These are phyloP conservation scores for Erodium texanum DNA, from an alignment of 441 rosid genomes.

Conservation along the genomic window DNA sequence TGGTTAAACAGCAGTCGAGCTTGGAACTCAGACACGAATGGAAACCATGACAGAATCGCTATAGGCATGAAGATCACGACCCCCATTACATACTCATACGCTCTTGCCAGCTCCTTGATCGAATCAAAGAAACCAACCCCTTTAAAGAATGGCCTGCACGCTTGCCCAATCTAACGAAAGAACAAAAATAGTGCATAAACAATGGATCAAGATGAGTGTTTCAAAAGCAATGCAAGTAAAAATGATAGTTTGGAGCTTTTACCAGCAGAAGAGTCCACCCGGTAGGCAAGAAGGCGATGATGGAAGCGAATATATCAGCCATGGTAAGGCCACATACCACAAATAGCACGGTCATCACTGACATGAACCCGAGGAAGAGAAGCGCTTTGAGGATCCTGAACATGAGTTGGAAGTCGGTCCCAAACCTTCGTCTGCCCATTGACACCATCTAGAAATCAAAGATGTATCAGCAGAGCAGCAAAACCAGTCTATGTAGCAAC, in stretches of 20 bases:
- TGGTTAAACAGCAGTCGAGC: slow-evolving; percentile 86
- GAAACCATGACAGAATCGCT: slow-evolving; percentile 78
- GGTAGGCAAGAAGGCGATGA: slow-evolving; percentile 78
- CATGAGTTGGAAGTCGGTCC: slow-evolving; percentile 81
- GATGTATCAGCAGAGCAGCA: not conserved
- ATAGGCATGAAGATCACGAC: slow-evolving; percentile 54
- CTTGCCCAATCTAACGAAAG: slow-evolving; percentile 92
- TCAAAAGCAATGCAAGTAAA: no score
- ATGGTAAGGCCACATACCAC: slow-evolving; percentile 61
- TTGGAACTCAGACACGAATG: slow-evolving; percentile 83
- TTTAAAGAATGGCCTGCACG: slow-evolving; percentile 41
- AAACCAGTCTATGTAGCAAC: not conserved
- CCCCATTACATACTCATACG: slow-evolving; percentile 80
- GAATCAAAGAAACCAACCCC: slow-evolving; percentile 69
- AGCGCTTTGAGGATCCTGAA: slow-evolving; percentile 94
- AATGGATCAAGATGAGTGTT: no score
- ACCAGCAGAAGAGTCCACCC: slow-evolving; percentile 94
- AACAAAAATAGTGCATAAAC: no score
- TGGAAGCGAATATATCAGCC: slow-evolving; percentile 59
- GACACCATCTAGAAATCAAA: slow-evolving; percentile 60
- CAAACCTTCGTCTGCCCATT: slow-evolving; percentile 72
- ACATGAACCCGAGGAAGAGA: slow-evolving; percentile 74
- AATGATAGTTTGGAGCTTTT: slow-evolving; percentile 35
- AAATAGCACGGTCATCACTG: slow-evolving; percentile 69
- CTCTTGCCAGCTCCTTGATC: slow-evolving; percentile 80